phyloP scores from a whole-genome alignment of 305 asterid genomes.

The Rubia tinctorum region DNA sequence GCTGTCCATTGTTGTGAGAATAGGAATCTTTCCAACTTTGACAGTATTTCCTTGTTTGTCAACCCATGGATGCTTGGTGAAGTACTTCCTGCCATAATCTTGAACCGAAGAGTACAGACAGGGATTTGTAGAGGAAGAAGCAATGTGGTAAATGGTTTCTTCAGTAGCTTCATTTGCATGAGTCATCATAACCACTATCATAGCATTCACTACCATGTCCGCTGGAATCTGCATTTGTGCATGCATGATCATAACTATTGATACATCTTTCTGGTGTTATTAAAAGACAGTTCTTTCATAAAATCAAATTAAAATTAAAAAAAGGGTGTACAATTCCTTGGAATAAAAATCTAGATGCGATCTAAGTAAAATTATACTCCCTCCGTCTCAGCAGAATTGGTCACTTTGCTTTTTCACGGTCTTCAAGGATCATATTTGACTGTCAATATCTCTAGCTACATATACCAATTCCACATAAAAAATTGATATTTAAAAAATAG shows the following conservation, averaged over 20 bases:
- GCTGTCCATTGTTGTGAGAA: slow-evolving; percentile 39
- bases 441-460: no score
- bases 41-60: slow-evolving; percentile 47
- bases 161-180: slow-evolving; percentile 32
- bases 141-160: slow-evolving; percentile 36
- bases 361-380: no score
- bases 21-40: slow-evolving; percentile 38
- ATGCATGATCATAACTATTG: no score
- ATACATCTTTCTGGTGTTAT: no score
- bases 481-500: no score
- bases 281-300: no score
- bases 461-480: no score
- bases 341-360: background rate
- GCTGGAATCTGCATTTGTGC: slow-evolving; percentile 60
- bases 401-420: no score
- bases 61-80: slow-evolving; percentile 54
- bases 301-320: no score
- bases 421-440: no score
- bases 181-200: slow-evolving; percentile 64
- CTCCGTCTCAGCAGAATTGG: no score
- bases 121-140: slow-evolving; percentile 41
- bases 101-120: slow-evolving; percentile 18
- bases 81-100: slow-evolving; percentile 25
- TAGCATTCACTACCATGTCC: slow-evolving; percentile 86
- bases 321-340: no score